These are phyloP conservation scores for Nakazawaea wickerhamii DNA, from an alignment of 805 yeast genomes.

Conservation along the genomic window DNA sequence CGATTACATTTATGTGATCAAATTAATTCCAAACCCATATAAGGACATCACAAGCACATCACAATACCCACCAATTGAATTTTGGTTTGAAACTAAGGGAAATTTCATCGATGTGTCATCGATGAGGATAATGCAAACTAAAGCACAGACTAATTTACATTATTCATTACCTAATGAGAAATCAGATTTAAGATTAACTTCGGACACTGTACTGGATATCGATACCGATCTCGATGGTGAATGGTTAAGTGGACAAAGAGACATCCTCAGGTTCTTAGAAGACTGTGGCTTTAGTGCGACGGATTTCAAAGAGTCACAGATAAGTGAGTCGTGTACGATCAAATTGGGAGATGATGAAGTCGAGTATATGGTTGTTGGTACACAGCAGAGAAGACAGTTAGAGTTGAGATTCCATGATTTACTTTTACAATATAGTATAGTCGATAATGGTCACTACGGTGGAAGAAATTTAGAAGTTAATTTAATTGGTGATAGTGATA, in stretches of 20 bases:
- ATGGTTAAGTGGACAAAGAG: conserved; percentile 37
- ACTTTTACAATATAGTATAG: conserved; percentile 30
- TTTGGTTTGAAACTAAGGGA: conserved; percentile 24
- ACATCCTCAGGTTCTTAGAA: conserved; percentile 33
- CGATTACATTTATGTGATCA: conserved; percentile 23
- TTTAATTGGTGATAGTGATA: conserved; percentile 28
- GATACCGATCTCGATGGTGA: conserved; percentile 15
- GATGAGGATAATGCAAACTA: conserved; percentile 1
- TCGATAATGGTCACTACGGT: conserved; percentile 39
- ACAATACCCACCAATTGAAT: conserved; percentile 25
- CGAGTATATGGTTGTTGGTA: conserved; percentile 9
- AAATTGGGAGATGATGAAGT: conserved; percentile 4
- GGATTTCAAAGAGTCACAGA: conserved; percentile 7
- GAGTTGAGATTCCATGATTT: conserved; percentile 24
- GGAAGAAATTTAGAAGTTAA: conserved; percentile 34
- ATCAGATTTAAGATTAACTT: conserved; percentile 9
- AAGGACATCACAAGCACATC: conserved; percentile 18
- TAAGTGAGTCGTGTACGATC: conserved; percentile 2
- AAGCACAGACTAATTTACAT: conserved; percentile 1
- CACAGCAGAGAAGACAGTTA: conserved; percentile 25
- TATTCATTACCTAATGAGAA: conserved; percentile 8
- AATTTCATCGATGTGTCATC: conserved; percentile 7
- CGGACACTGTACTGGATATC: neutral
- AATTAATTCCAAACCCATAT: conserved; percentile 28
- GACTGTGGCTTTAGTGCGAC: conserved; percentile 4